A percentile compares a stretch with the other conserved stretches of the same genome.
Conservation (phyloP, 1,139 yeast species). For the Magnusiomyces fungicola region DNA sequence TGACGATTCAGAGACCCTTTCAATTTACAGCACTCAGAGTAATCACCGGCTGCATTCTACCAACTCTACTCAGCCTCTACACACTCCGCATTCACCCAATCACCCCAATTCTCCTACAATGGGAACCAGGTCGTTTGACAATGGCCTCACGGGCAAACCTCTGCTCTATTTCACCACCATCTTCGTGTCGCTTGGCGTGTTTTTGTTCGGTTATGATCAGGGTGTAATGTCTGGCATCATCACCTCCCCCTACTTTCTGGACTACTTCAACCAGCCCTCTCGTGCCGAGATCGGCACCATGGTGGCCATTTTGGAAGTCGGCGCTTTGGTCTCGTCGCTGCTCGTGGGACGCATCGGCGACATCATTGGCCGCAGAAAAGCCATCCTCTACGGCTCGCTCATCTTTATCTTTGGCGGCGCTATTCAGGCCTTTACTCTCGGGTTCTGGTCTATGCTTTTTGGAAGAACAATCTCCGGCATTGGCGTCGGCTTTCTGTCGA, state of each 20-base stretch:
- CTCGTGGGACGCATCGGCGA: slow-evolving; percentile 74
- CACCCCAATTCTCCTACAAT: neutral
- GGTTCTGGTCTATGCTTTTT: slow-evolving; percentile 46
- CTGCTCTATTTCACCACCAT: slow-evolving; percentile 63
- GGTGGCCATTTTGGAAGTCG: slow-evolving; percentile 79
- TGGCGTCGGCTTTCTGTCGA: slow-evolving; percentile 86
- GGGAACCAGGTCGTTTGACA: slow-evolving; percentile 1
- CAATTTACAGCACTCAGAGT: too few relatives aligned
- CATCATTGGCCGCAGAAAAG: slow-evolving; percentile 67
- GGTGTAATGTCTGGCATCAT: slow-evolving; percentile 84
- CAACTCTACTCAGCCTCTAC: neutral
- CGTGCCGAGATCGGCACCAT: slow-evolving; percentile 66
- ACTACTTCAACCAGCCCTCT: slow-evolving; percentile 64
- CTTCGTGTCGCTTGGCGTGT: slow-evolving; percentile 77
- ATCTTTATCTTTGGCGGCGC: slow-evolving; percentile 78
- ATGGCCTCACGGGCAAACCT: slow-evolving; percentile 31
- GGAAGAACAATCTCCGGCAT: slow-evolving; percentile 81
- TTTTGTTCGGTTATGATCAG: slow-evolving; percentile 84
- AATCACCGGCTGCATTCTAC: too few relatives aligned
- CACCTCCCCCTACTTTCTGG: slow-evolving; percentile 60
- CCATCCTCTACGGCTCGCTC: slow-evolving; percentile 75
- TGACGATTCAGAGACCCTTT: too few relatives aligned
- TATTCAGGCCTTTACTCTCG: slow-evolving; percentile 54
- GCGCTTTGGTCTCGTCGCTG: slow-evolving; percentile 74
- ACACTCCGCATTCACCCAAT: neutral